phyloP scores from a whole-genome alignment of 257 asterid genomes.

The Solanum commersonii region DNA sequence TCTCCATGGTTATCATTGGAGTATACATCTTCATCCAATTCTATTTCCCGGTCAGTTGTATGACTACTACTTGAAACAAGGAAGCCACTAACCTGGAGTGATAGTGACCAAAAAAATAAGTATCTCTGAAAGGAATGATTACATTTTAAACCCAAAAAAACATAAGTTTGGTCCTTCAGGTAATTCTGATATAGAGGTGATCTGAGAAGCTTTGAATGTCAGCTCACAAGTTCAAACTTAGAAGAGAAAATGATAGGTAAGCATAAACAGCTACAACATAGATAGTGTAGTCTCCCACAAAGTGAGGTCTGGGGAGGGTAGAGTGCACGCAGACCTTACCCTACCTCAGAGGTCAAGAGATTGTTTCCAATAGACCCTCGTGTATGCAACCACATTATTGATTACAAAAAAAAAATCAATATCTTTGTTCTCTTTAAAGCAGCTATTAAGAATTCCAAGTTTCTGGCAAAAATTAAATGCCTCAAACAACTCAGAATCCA shows the following conservation, averaged over 20 bases:
- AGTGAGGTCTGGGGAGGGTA: neutral
- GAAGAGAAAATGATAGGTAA: neutral
- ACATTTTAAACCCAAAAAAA: neutral
- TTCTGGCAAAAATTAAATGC: neutral
- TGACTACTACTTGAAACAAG: constrained; percentile 63
- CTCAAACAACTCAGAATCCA: neutral
- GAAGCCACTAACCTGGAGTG: constrained; percentile 72
- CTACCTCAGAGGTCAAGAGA: neutral
- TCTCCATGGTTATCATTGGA: constrained; percentile 39
- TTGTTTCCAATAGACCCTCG: neutral
- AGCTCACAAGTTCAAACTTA: neutral
- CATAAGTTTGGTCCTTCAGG: neutral
- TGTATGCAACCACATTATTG: neutral
- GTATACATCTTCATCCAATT: constrained; percentile 61
- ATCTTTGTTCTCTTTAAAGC: neutral
- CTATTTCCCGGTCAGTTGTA: constrained; percentile 55
- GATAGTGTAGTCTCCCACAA: neutral
- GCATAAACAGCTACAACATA: neutral
- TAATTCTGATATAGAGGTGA: neutral
- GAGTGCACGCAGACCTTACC: neutral
- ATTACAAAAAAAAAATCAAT: neutral
- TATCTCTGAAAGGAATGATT: neutral
- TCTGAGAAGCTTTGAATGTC: neutral
- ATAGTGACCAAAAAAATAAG: neutral
- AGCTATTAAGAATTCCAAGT: neutral